A percentile compares a stretch with the other conserved stretches of the same genome.
These are phyloP conservation scores for Auxenochlorella pyrenoidosa DNA, from an alignment of 139 green algal genomes.

Conservation along the genomic window DNA sequence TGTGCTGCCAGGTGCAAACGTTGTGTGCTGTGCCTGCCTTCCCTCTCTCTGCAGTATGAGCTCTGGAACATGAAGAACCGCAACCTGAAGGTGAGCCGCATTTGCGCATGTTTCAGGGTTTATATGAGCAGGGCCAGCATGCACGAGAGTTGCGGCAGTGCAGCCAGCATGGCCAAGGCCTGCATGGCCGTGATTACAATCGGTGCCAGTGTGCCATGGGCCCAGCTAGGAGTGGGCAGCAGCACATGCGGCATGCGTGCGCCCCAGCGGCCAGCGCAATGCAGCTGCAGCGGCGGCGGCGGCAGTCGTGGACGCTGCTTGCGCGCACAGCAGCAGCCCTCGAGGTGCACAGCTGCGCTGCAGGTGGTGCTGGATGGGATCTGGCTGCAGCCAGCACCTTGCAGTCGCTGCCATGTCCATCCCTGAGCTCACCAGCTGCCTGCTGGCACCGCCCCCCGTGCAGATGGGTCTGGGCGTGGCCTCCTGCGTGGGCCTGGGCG, in stretches of 20 bases:
- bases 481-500: neutral
- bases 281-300: neutral
- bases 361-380: neutral
- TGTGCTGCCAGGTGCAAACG: neutral
- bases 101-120: no score
- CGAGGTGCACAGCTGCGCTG: no score
- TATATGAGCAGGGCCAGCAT: no score
- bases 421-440: no score
- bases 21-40: neutral
- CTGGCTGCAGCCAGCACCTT: neutral
- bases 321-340: no score
- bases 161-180: no score
- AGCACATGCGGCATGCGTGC: neutral
- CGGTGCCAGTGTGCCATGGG: no score
- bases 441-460: neutral
- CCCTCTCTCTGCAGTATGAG: slow-evolving; percentile 3
- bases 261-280: no score
- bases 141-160: no score
- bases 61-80: slow-evolving; percentile 33
- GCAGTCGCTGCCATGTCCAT: neutral
- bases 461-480: slow-evolving; percentile 26
- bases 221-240: neutral
- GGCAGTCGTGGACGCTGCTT: no score
- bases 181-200: no score
- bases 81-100: slow-evolving; percentile 12